These are phyloP conservation scores for Fragaria iinumae DNA, from an alignment of 306 rosid genomes.

Conservation along the genomic window DNA sequence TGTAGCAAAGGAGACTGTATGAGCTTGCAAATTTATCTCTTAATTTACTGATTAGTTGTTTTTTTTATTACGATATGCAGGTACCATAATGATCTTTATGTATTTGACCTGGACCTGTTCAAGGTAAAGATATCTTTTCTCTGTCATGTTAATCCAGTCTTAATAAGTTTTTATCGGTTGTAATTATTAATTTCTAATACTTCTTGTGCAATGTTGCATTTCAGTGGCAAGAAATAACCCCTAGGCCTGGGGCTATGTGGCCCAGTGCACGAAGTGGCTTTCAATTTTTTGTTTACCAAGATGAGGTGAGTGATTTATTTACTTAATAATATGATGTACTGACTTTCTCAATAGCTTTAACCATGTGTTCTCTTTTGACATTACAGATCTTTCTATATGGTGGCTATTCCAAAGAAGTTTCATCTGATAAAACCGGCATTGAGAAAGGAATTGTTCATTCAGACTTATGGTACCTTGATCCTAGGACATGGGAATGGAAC, in stretches of 20 bases:
- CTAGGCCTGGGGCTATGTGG: constrained; percentile 95
- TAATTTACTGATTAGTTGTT: background rate
- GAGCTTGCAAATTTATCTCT: background rate
- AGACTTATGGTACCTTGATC: constrained; percentile 96
- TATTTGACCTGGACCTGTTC: constrained; percentile 91
- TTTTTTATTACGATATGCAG: constrained; percentile 43
- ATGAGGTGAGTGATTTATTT: constrained; percentile 62
- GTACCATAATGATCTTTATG: constrained; percentile 85
- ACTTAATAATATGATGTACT: background rate
- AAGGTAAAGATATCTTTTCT: constrained; percentile 54
- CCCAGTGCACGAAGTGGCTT: constrained; percentile 96
- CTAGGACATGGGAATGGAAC: constrained; percentile 98
- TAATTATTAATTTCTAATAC: constrained; percentile 6
- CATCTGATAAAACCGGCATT: constrained; percentile 65
- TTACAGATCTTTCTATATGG: constrained; percentile 90
- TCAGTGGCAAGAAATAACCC: constrained; percentile 98
- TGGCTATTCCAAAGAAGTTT: constrained; percentile 95
- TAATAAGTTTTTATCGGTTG: constrained; percentile 1
- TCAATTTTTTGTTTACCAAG: constrained; percentile 88
- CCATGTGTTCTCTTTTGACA: constrained; percentile 19
- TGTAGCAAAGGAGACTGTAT: background rate
- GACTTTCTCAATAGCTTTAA: background rate
- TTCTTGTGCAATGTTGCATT: constrained; percentile 31
- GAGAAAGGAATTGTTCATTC: constrained; percentile 94
- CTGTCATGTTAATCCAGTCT: constrained; percentile 14